These are phyloP conservation scores for Fusarium sp. DNA, from an alignment of 2,329 filamentous ascomycete genomes.

Conservation along the genomic window DNA sequence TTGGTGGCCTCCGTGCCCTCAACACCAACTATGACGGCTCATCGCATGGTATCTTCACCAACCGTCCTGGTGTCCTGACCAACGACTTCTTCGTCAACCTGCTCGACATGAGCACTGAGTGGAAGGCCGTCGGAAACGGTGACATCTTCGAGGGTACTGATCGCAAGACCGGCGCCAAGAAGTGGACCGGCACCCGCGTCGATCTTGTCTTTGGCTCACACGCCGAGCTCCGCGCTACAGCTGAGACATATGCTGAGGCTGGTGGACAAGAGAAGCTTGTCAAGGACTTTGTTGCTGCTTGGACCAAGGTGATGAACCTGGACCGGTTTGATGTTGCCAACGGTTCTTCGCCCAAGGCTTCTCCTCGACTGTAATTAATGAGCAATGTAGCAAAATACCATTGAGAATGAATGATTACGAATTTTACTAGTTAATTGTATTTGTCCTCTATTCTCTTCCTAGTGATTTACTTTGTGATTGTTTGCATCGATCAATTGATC, in stretches of 20 bases:
- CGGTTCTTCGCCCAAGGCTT: constrained; percentile 11
- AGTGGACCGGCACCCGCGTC: constrained; percentile 75
- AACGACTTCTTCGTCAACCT: constrained; percentile 88
- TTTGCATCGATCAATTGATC: neutral
- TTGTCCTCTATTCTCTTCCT: neutral
- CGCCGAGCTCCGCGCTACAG: constrained; percentile 75
- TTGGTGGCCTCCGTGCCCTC: constrained; percentile 77
- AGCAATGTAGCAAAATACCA: constrained; percentile 41
- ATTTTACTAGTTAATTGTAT: neutral
- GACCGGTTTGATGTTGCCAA: constrained; percentile 71
- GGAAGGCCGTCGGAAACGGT: constrained; percentile 59
- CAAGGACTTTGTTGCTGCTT: constrained; percentile 76
- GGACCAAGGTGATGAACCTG: constrained; percentile 79
- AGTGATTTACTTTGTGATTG: neutral
- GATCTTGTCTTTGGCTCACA: constrained; percentile 79
- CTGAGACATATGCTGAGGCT: constrained; percentile 73
- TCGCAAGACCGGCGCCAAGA: constrained; percentile 73
- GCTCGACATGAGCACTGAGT: constrained; percentile 73
- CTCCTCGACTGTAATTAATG: constrained; percentile 37
- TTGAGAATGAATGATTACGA: constrained; percentile 34
- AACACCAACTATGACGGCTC: constrained; percentile 79
- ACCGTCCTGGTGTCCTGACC: constrained; percentile 72
- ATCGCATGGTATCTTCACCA: constrained; percentile 73
- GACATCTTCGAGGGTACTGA: constrained; percentile 73
- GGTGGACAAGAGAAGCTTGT: constrained; percentile 72